Conservation (phyloP, 208 protist genomes). For the Vickermania spadyakhi region DNA sequence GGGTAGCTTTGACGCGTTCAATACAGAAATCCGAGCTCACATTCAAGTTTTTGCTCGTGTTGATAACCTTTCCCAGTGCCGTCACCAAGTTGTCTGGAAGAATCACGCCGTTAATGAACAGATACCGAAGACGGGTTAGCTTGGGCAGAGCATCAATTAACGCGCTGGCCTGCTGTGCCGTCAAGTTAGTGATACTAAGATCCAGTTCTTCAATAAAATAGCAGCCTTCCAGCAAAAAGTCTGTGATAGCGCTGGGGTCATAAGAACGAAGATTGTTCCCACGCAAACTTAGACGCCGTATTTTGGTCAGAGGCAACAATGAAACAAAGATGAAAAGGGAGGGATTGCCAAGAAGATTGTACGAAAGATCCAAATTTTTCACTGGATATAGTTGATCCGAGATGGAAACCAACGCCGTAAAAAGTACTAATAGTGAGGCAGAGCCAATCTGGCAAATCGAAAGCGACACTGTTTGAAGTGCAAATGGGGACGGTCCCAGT, state of each 20-base stretch:
- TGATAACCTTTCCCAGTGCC: constrained; percentile 33
- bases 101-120: constrained; percentile 54
- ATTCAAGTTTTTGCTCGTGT: constrained; percentile 25
- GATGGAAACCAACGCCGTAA: constrained; percentile 24
- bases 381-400: constrained; percentile 7
- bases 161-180: constrained; percentile 25
- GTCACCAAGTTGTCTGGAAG: constrained; percentile 31
- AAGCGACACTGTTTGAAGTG: constrained; percentile 49
- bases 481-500: neutral
- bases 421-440: constrained; percentile 41
- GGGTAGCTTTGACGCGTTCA: constrained; percentile 8
- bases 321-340: constrained; percentile 41
- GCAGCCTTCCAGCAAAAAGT: constrained; percentile 56
- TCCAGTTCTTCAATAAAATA: constrained; percentile 57
- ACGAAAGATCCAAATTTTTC: constrained; percentile 51
- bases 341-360: constrained; percentile 34
- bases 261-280: constrained; percentile 50
- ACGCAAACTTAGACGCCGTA: constrained; percentile 48
- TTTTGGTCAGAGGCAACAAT: constrained; percentile 30
- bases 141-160: constrained; percentile 55
- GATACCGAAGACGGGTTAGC: constrained; percentile 30
- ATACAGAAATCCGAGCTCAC: constrained; percentile 32
- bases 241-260: constrained; percentile 25
- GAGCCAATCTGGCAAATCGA: constrained; percentile 56
- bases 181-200: constrained; percentile 51